Percentiles rank a stretch among this genome's conserved stretches.
Evolutionary conservation across 1,139 yeast species (phyloP).

Genomic region (Candida sojae): DNA sequence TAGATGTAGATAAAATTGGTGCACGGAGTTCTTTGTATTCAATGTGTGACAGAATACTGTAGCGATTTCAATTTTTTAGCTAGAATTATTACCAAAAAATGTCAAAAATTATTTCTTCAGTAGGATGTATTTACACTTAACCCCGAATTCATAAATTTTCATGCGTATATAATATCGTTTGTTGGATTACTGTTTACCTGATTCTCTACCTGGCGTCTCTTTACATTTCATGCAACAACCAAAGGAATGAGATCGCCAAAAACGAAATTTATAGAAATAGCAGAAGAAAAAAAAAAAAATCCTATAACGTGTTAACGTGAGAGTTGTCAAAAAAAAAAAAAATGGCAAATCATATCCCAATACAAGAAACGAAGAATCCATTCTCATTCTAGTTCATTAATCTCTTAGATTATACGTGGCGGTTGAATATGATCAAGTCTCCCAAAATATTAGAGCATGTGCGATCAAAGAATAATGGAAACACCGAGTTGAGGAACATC

Average conservation of each 20-base stretch:
- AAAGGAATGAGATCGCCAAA: not conserved
- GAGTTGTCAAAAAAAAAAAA: slow-evolving; percentile 1
- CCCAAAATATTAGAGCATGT: slow-evolving; percentile 14
- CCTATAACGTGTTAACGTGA: slow-evolving; percentile 1
- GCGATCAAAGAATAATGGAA: slow-evolving; percentile 11
- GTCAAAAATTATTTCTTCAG: too few species aligned
- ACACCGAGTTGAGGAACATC: slow-evolving; percentile 10
- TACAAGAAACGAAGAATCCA: not conserved
- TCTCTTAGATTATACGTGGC: not conserved
- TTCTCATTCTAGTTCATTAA: not conserved
- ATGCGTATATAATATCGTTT: too few species aligned
- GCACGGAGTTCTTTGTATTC: too few species aligned
- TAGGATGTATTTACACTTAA: too few species aligned
- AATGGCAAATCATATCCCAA: not conserved
- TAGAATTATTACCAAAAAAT: too few species aligned
- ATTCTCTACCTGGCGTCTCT: not conserved
- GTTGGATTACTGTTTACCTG: too few species aligned
- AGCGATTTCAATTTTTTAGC: too few species aligned
- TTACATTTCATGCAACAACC: not conserved
- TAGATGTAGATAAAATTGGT: too few species aligned
- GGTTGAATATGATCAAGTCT: slow-evolving; percentile 9
- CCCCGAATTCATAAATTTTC: too few species aligned
- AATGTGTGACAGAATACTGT: too few species aligned
- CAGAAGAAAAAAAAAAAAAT: not conserved
- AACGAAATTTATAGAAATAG: not conserved